Base-by-base conservation (phyloP, 495 filamentous ascomycete genomes). In the Penicillium angulare region DNA sequence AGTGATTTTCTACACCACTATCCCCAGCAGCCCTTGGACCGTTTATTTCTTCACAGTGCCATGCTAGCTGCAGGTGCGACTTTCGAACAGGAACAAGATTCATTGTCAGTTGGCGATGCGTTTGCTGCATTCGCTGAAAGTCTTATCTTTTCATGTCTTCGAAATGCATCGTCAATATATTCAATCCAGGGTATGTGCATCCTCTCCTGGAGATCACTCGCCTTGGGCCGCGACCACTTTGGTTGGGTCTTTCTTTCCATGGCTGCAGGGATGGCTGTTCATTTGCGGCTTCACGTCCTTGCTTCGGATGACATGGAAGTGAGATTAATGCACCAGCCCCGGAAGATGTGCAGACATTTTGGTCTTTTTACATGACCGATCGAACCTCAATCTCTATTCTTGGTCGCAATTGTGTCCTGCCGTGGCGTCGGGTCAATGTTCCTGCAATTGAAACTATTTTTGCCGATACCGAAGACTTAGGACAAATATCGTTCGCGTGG, bases 311-410 rank as follows among this genome's bases (percentile, higher is more conserved):
- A 52, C 16, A 10, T 46, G 0, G 42, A 27, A 10, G 9, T 33
- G 50, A 52, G 23, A 10, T 46, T 2, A 33, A 27, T n/a, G 9
- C 50, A 3, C 24, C 35, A 34, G 13, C 24, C 43, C 7, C 21
- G 2, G 50, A 34, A 24, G 36, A 38, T 12, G 50, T 47, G 2
- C 43, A 42, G 18, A 47, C 50, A 5, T 53, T 53, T 27, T 53
- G 50, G 50, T 42, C 50, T 16, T 53, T 53, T 17, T 53, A 53
- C 10, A 47, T 53, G 50, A 53, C 43, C 15, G 50, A 47, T 26
- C 29, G 50, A 10, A 47, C 50, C 1, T 47, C 50, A 13, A 34
- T 53, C 8, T 53, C 50, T 0, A 53, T 53, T 26, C 20, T 53
- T 24, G 50, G 50, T 16, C 31, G 50, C 10, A 53, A 47, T 24